Base-by-base conservation (phyloP, 2,329 filamentous ascomycete genomes). In the Fusarium anthophilum region DNA sequence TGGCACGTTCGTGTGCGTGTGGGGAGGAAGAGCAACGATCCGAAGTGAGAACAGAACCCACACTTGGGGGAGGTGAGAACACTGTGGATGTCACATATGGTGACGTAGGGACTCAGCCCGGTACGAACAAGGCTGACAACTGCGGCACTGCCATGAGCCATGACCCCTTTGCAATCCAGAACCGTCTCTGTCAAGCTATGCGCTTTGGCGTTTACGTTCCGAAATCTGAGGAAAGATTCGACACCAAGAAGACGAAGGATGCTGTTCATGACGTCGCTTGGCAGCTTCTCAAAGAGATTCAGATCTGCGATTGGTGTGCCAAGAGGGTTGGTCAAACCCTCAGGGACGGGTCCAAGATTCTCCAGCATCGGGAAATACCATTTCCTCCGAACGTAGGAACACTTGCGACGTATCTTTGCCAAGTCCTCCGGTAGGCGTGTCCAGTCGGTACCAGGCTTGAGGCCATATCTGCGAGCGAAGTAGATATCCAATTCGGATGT, bases 31-130 rank as follows among this genome's bases (percentile, higher is more conserved):
- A 54, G 14, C 0, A 54, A 2, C 5, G 51, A 3, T 2, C 51
- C 51, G 5, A 28, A 39, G 2, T 1, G 10, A 0, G n/a, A 24
- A 0, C 51, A 54, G 2, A 26, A 14, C 1, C 5, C 17, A 10
- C 50, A 53, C 6, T 37, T 20, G 1, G 17, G 4, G 0, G n/a
- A 37, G 2, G 18, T 37, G 4, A 53, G 32, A 0, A n/a, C 18
- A 0, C 5, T 2, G 3, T 53, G 5, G 1, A 53, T 35, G 0
- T 24, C 32, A 2, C 32, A 9, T 2, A 53, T 26, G 17, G 50
- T 22, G 3, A 37, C 1, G 4, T 26, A 5, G 1, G n/a, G 4
- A 18, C 50, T 53, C 6, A 53, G 5, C 0, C 50, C 30, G 2
- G 50, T 22, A 11, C 32, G 50, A 3, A 8, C 4, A 6, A 53